Evolutionary conservation across 805 yeast species (phyloP).

Genomic region (Saccharomycopsis sp.): DNA sequence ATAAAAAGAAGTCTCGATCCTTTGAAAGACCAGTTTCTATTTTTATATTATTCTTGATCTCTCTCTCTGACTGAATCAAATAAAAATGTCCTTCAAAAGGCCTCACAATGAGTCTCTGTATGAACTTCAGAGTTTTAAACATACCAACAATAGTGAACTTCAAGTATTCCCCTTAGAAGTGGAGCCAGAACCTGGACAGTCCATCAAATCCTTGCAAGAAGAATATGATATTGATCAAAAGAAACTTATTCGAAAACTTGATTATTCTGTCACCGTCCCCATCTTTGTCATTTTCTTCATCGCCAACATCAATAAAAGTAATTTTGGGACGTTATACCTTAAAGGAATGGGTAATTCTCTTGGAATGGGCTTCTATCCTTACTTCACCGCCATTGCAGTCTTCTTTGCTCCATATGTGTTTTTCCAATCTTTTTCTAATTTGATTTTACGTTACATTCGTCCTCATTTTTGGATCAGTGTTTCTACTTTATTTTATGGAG

Average conservation of each 20-base stretch:
- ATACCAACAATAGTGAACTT: no score
- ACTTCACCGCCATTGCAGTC: constrained; percentile 33
- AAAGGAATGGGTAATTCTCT: constrained; percentile 47
- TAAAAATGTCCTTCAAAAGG: no score
- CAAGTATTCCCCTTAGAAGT: no score
- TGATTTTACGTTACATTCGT: constrained; percentile 41
- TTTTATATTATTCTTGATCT: no score
- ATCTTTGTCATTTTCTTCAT: constrained; percentile 58
- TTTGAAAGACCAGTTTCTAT: no score
- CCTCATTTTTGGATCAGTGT: constrained; percentile 57
- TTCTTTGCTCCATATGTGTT: constrained; percentile 60
- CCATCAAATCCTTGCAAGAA: no score
- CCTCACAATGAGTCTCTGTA: no score
- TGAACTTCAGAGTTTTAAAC: no score
- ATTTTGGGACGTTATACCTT: constrained; percentile 60
- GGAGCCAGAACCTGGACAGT: no score
- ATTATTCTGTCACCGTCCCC: constrained; percentile 56
- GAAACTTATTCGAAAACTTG: constrained; percentile 50
- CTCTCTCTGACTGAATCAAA: no score
- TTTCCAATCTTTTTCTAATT: constrained; percentile 52
- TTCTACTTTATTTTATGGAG: constrained; percentile 53
- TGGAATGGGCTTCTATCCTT: constrained; percentile 41
- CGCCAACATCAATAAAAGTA: constrained; percentile 65
- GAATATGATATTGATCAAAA: constrained; percentile 39
- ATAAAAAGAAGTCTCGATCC: no score